Percentiles rank a stretch among this genome's conserved stretches.
phyloP scores from a whole-genome alignment of 768 basidiomycete species.

The Pleurotus ostreatus region DNA sequence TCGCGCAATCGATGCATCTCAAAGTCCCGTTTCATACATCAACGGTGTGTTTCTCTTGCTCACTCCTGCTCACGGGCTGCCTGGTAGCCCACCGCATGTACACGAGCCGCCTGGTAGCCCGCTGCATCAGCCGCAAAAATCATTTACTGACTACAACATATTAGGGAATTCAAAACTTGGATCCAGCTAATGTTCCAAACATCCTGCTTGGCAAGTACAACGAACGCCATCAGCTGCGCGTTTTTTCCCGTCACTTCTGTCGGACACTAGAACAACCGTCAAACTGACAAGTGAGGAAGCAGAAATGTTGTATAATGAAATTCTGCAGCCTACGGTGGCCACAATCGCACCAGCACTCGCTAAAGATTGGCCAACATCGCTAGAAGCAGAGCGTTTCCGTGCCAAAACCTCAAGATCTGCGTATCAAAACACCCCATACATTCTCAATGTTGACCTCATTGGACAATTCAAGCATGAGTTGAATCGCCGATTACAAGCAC shows the following conservation, averaged over 20 bases:
- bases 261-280: neutral
- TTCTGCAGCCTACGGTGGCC: neutral
- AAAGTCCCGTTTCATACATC: neutral
- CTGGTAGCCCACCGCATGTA: neutral
- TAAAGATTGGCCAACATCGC: neutral
- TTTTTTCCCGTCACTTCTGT: neutral
- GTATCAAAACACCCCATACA: neutral
- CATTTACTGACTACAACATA: neutral
- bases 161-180: neutral
- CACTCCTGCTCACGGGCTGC: neutral
- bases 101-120: neutral
- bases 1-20: neutral
- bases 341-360: neutral
- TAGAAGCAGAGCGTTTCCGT: neutral
- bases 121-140: neutral
- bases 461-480: neutral
- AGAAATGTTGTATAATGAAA: neutral
- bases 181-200: neutral
- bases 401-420: neutral
- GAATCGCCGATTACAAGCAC: neutral
- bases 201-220: neutral
- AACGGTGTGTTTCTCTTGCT: neutral
- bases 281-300: neutral
- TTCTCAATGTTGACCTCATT: neutral
- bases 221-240: neutral